Base-by-base conservation (phyloP, 202 grass and related monocot genomes). In the Musa balbisiana region DNA sequence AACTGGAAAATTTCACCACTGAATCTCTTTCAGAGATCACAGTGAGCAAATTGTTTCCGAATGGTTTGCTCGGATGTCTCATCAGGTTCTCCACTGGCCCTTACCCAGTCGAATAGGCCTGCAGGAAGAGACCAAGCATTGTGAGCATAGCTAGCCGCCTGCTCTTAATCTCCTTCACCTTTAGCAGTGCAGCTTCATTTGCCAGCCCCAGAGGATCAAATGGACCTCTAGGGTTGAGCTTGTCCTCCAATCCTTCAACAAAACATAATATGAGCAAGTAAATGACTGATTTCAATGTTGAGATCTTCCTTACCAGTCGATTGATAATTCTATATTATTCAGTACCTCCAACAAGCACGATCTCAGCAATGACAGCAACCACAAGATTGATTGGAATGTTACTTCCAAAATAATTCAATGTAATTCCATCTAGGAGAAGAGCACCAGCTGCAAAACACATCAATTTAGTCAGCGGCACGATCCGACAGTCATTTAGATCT, bases 141-240 rank as follows among this genome's bases (percentile, higher is more conserved):
- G 91, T 74, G 76, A 99, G 92, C 94, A 98, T 98, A 79, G 94
- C 91, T 8, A 98, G 80, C 72, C 94, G 69, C 1, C 91, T 91
- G 23, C 94, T 98, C 91, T 98, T 98, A 81, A 94, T 98, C 83
- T 98, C 95, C 85, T 98, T 98, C 75, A 94, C 95, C 77, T 99
- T 94, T 64, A 99, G 89, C 55, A 99, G 52, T 11, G 95, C 95
- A 3, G 91, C 91, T 82, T 99, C 91, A 58, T 76, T 87, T 26
- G 91, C 95, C 0, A 99, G 75, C 29, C 91, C 95, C 26, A 90
- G 76, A 0, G 95, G 95, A 85, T 99, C 91, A 67, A 99, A 99
- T 19, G 95, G 95, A 20, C 89, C 95, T 13, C 95, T 89, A 0
- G 95, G 95, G 85, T 99, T 91, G 26, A 99, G 89, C 71, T 80